Evolutionary conservation across 1,139 yeast species (phyloP), one percentile per base, ranked within the genome.

Genomic region (Candida tunisiensis): DNA sequence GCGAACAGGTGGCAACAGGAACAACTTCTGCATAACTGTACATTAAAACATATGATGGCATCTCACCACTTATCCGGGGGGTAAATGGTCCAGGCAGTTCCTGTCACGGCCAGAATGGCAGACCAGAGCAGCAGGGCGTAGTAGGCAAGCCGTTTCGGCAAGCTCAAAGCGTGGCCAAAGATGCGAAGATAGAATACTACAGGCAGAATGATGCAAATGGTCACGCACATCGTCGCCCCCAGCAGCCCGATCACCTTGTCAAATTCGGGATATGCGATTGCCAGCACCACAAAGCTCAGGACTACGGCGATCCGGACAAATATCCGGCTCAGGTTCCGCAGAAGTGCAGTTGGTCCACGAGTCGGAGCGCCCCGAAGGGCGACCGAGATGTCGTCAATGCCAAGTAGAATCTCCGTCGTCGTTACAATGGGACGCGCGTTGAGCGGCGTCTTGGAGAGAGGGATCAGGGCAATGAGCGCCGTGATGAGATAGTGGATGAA

Each of bases 381-480:
- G n/a, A n/a, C n/a, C n/a, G n/a, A n/a, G 15, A 20, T 16, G 9
- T 15, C 44, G 21, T 48, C 47, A 7, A 60, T 48, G 6, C 55
- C 57, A 19, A 57, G 37, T 16, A 65, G 33, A 11, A 56, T 50
- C 35, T 73, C 80, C 9, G 69, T 47, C 1, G 91, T 74, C 5
- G 88, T 65, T 13, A 80, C 69, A 23, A 85, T 74, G 1, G 96
- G 96, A 40, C 88, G 70, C 6, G 91, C 83, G 41, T 74, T 78
- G 27, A 85, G 59, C 1, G 96, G 94, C 1, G 88, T 69, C 45
- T 85, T 85, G 1, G 94, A 83, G 24, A 83, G 51, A 1, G 96
- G 95, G 16, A 85, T 69, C 22, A 83, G 42, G 21, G 93, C 79
- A 57, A 83, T 77, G 26, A 80, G 55, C 0, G 65, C 63, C 29